A percentile compares a stretch with the other conserved stretches of the same genome.
Conservation (phyloP, 164 flowering plant species). For the Akebia trifoliata region DNA sequence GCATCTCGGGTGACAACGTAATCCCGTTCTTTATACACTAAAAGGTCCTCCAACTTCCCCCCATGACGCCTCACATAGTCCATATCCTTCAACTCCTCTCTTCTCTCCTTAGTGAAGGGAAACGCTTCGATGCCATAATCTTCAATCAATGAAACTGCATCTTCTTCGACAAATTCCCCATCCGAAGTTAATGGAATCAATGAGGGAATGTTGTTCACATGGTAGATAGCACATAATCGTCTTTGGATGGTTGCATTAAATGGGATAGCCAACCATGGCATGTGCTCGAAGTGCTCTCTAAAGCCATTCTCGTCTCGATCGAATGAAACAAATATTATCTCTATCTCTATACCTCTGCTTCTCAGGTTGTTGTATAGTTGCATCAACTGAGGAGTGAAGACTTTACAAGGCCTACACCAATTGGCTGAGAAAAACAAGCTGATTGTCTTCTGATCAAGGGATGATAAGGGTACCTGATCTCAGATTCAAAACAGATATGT, state of each 20-base stretch:
- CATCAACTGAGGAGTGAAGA: constrained; percentile 38
- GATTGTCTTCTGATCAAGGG: constrained; percentile 30
- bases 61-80: constrained; percentile 36
- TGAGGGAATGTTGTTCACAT: constrained; percentile 37
- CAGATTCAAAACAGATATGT: not conserved
- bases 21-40: constrained; percentile 27
- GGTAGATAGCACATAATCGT: constrained; percentile 23
- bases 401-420: constrained; percentile 62
- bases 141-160: constrained; percentile 36
- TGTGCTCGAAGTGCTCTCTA: constrained; percentile 35
- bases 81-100: constrained; percentile 34
- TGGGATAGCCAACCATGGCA: constrained; percentile 66
- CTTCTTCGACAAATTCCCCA: constrained; percentile 24
- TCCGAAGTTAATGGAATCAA: constrained; percentile 31
- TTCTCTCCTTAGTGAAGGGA: constrained; percentile 44
- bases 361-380: constrained; percentile 36
- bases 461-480: constrained; percentile 36
- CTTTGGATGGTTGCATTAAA: constrained; percentile 23
- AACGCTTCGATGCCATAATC: constrained; percentile 53
- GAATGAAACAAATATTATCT: constrained; percentile 46
- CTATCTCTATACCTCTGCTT: constrained; percentile 25
- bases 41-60: constrained; percentile 41
- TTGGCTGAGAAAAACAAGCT: constrained; percentile 57
- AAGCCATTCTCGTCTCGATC: constrained; percentile 42
- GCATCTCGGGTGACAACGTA: constrained; percentile 32